These are phyloP conservation scores for Acanthamoeba royreba DNA, from an alignment of 208 protist species.

Conservation along the genomic window DNA sequence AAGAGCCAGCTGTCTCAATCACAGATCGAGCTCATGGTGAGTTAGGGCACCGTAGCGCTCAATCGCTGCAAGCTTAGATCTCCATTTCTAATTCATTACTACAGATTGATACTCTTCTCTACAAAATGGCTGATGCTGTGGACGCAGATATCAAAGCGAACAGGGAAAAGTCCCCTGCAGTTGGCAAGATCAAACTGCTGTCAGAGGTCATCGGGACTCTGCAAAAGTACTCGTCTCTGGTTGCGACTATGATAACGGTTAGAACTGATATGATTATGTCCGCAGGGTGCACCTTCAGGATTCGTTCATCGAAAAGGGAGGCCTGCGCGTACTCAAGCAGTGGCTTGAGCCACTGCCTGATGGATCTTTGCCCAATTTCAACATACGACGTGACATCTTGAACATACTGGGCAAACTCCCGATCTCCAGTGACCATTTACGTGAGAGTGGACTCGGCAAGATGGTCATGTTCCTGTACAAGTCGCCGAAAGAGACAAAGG, in stretches of 20 bases:
- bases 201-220: background rate
- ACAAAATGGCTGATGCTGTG: slow-evolving; percentile 19
- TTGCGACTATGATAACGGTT: background rate
- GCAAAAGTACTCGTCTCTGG: background rate
- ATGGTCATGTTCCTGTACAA: slow-evolving; percentile 27
- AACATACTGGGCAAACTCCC: background rate
- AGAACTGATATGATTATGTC: too few species aligned
- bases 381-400: background rate
- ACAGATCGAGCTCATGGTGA: background rate
- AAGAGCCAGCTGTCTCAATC: background rate
- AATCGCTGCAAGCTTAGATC: background rate
- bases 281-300: slow-evolving; percentile 21
- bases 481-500: slow-evolving; percentile 32
- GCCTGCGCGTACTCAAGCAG: background rate
- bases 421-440: background rate
- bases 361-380: background rate
- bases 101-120: background rate
- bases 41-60: too few species aligned
- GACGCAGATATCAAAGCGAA: background rate
- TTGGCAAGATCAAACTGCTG: slow-evolving; percentile 24
- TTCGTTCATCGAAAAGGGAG: background rate
- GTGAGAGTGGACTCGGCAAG: background rate
- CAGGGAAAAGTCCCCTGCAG: background rate
- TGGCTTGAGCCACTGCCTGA: slow-evolving; percentile 3
- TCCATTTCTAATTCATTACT: background rate